These are phyloP conservation scores for Oxytropis ochrocephala DNA, from an alignment of 306 rosid species.

Conservation along the genomic window DNA sequence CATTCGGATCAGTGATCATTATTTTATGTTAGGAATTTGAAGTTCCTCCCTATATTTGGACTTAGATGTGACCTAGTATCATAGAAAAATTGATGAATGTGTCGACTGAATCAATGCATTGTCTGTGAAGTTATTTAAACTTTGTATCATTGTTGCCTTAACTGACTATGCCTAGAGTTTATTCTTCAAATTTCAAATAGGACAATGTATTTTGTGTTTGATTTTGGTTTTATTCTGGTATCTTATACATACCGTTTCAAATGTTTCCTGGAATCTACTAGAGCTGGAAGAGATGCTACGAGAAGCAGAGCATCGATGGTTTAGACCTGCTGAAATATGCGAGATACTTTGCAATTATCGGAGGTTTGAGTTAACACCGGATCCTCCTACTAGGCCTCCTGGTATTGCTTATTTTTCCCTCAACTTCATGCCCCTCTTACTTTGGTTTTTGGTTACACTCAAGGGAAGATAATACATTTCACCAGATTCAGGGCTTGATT, in stretches of 20 bases:
- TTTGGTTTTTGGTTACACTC: neutral
- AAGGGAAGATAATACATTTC: neutral
- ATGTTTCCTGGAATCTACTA: conserved; percentile 12
- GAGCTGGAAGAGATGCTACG: conserved; percentile 40
- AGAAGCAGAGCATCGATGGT: conserved; percentile 67
- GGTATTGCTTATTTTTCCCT: conserved; percentile 27
- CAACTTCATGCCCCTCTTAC: neutral
- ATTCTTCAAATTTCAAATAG: neutral
- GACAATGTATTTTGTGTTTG: neutral
- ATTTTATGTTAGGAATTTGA: neutral
- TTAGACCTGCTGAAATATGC: conserved; percentile 64
- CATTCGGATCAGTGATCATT: neutral
- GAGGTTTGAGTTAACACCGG: conserved; percentile 44
- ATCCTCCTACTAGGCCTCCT: conserved; percentile 56
- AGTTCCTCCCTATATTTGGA: neutral
- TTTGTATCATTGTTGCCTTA: neutral
- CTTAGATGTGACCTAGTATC: neutral
- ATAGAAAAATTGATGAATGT: neutral
- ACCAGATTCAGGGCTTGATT: neutral
- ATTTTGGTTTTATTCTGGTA: neutral
- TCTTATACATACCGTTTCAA: neutral
- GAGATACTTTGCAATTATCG: conserved; percentile 59
- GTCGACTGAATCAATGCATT: neutral
- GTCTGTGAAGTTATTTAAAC: neutral
- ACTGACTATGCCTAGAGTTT: neutral